Percentiles rank a stretch among this genome's conserved stretches.
Conservation (phyloP, 495 filamentous ascomycete species). For the Chaetomidium leptoderma region DNA sequence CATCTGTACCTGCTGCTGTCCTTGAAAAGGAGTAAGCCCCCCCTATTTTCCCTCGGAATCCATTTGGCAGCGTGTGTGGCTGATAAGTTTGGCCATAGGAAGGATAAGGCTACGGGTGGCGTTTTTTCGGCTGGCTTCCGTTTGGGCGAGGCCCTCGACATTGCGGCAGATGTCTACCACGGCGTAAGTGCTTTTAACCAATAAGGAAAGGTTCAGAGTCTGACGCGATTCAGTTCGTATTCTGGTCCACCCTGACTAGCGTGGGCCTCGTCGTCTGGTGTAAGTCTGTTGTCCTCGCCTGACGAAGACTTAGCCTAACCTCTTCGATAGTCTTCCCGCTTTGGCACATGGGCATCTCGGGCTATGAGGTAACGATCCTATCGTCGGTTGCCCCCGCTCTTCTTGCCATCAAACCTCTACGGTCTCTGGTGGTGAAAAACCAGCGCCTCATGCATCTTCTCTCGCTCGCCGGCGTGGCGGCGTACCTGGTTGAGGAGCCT, state of each 20-base stretch:
- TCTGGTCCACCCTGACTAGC: conserved; percentile 91
- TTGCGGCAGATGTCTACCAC: conserved; percentile 84
- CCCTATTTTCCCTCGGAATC: neutral
- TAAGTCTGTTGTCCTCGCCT: conserved; percentile 45
- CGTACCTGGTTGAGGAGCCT: conserved; percentile 70
- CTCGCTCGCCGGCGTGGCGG: conserved; percentile 72
- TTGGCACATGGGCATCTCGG: conserved; percentile 99
- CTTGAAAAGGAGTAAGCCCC: conserved; percentile 78
- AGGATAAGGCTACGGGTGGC: conserved; percentile 66
- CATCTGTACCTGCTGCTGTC: conserved; percentile 63
- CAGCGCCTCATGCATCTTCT: conserved; percentile 66
- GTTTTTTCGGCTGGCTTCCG: conserved; percentile 70
- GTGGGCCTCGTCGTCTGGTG: conserved; percentile 90
- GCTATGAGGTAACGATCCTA: conserved; percentile 87
- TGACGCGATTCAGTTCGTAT: conserved; percentile 64
- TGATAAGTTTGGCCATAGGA: conserved; percentile 50
- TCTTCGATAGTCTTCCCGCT: conserved; percentile 78
- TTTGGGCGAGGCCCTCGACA: conserved; percentile 70
- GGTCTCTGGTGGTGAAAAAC: conserved; percentile 62
- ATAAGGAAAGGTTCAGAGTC: conserved; percentile 5
- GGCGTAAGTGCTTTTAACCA: conserved; percentile 62
- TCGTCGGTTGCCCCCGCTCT: conserved; percentile 76
- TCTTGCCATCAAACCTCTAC: conserved; percentile 66
- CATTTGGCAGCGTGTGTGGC: neutral
- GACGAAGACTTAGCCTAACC: neutral